These are phyloP conservation scores for Monoraphidium neglectum DNA, from an alignment of 139 green algal species.

Conservation along the genomic window DNA sequence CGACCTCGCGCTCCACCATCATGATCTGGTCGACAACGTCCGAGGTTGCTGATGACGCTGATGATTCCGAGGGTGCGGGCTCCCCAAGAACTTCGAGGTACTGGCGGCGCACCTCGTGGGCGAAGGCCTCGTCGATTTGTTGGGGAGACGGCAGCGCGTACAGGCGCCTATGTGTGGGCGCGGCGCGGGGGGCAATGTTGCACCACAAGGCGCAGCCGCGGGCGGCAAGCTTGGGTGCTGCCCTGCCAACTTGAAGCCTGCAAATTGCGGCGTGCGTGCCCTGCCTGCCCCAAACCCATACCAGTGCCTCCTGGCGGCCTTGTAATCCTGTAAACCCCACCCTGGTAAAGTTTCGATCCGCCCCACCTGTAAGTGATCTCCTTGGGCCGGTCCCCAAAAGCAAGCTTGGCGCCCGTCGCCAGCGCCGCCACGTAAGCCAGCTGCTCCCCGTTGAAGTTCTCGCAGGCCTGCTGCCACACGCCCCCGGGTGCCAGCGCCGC, in stretches of 20 bases:
- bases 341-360: too few relatives aligned
- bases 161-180: not conserved
- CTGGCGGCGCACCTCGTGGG: not conserved
- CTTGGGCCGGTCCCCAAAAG: constrained; percentile 82
- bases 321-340: too few relatives aligned
- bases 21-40: too few relatives aligned
- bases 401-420: constrained; percentile 46
- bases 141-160: not conserved
- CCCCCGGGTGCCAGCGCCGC: constrained; percentile 34
- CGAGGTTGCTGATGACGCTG: too few relatives aligned
- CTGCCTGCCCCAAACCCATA: too few relatives aligned
- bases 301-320: too few relatives aligned
- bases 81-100: not conserved
- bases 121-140: not conserved
- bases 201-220: too few relatives aligned
- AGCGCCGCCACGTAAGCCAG: constrained; percentile 80
- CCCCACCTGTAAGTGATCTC: constrained; percentile 66
- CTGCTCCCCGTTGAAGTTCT: constrained; percentile 69
- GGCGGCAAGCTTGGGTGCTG: too few relatives aligned
- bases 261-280: too few relatives aligned
- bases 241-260: too few relatives aligned
- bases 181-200: too few relatives aligned
- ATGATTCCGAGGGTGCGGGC: too few relatives aligned
- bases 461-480: constrained; percentile 29
- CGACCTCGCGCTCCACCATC: constrained; percentile 47